These are phyloP conservation scores for Herpetomonas muscarum DNA, from an alignment of 208 protist species.

Conservation along the genomic window DNA sequence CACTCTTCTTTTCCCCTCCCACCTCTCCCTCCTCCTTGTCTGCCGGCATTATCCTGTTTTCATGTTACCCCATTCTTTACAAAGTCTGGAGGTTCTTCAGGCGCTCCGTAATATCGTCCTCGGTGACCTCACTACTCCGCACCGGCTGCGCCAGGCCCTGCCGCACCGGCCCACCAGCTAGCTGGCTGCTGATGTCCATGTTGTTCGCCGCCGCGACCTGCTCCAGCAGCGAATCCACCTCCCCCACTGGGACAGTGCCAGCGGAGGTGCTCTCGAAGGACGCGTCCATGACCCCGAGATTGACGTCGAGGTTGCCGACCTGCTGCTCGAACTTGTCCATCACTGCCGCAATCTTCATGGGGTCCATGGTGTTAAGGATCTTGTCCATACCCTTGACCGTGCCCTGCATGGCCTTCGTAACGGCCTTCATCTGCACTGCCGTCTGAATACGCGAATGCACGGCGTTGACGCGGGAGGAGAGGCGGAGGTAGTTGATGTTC, in stretches of 20 bases:
- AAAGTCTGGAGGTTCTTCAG: conserved; percentile 54
- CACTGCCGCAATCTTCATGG: conserved; percentile 83
- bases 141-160: conserved; percentile 22
- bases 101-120: conserved; percentile 65
- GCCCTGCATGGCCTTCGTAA: conserved; percentile 92
- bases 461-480: conserved; percentile 95
- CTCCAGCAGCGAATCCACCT: conserved; percentile 91
- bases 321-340: conserved; percentile 98
- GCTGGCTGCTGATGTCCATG: conserved; percentile 78
- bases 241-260: conserved; percentile 78
- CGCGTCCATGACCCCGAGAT: conserved; percentile 89
- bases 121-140: conserved; percentile 24
- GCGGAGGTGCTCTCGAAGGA: conserved; percentile 89
- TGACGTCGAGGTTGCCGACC: conserved; percentile 94
- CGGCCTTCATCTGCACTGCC: conserved; percentile 89
- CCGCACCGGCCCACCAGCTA: conserved; percentile 31
- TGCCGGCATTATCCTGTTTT: neutral
- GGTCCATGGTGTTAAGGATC: conserved; percentile 91
- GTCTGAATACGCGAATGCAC: conserved; percentile 93
- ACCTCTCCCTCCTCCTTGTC: neutral
- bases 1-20: conserved; percentile 3
- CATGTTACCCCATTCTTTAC: conserved; percentile 13
- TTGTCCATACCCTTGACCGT: conserved; percentile 96
- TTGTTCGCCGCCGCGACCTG: conserved; percentile 95
- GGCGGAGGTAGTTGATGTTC: conserved; percentile 93